Percentiles rank a stretch among this genome's conserved stretches.
Evolutionary conservation across 1,139 yeast species (phyloP).

Genomic region (Candida albicans): DNA sequence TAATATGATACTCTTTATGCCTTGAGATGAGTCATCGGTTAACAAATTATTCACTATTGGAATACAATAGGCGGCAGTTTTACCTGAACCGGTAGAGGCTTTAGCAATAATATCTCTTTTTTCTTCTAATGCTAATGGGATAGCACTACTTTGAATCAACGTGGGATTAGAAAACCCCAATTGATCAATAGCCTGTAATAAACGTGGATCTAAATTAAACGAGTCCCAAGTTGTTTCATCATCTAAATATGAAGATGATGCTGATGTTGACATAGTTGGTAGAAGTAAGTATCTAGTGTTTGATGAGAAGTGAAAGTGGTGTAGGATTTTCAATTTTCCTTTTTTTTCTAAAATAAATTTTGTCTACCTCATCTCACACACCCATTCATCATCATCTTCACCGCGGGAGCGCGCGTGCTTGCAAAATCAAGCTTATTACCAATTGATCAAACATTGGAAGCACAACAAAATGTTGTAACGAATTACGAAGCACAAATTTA

Average conservation of each 20-base stretch:
- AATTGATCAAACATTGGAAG: too few relatives aligned
- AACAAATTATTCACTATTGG: conserved; percentile 76
- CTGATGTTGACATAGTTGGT: conserved; percentile 32
- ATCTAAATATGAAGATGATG: conserved; percentile 67
- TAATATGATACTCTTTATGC: conserved; percentile 56
- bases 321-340: neutral
- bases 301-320: neutral
- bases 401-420: too few relatives aligned
- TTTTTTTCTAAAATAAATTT: neutral
- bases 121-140: conserved; percentile 85
- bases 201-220: conserved; percentile 74
- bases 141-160: conserved; percentile 85
- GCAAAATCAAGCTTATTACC: too few relatives aligned
- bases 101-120: conserved; percentile 84
- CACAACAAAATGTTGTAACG: too few relatives aligned
- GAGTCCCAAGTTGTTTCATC: conserved; percentile 70
- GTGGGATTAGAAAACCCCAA: conserved; percentile 87
- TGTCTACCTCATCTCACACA: too few relatives aligned
- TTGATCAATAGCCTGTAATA: conserved; percentile 79
- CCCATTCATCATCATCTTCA: too few relatives aligned
- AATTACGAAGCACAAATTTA: too few relatives aligned
- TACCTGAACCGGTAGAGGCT: conserved; percentile 90
- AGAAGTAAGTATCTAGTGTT: neutral
- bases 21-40: conserved; percentile 23
- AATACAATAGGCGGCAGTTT: conserved; percentile 79